Evolutionary conservation across 2,329 filamentous ascomycete genomes (phyloP), one percentile per base, ranked within the genome.

Genomic region (Leptodontidium sp.): DNA sequence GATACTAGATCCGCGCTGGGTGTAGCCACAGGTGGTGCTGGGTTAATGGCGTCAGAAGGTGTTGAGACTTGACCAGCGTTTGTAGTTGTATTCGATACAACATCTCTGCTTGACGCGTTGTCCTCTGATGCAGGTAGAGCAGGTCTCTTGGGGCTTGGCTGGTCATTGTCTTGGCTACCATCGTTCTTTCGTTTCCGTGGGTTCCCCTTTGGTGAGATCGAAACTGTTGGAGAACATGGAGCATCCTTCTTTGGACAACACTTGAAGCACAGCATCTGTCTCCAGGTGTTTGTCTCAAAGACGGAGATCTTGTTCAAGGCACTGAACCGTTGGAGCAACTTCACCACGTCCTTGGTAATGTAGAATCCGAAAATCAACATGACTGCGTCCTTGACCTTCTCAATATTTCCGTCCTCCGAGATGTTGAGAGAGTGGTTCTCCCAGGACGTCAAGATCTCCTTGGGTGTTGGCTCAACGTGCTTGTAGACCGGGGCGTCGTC

Each of bases 201-300:
- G 26, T 55, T 55, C 29, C 17, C 52, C 52, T 32, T 55, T 12
- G 2, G 15, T n/a, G 52, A 55, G 5, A 35, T 35, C 2, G 15
- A 26, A 35, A 14, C 12, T 15, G 14, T 14, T 17, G 29, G 26
- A n/a, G 26, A 55, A 3, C 15, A 6, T 17, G 29, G 15, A 55
- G 15, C 7, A 8, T 55, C 17, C 26, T 55, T 55, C 52, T n/a
- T 35, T 35, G 52, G 52, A 35, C 52, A 55, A n/a, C 52, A 55
- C 29, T 55, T 55, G 29, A 55, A 55, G 29, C 52, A 35, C 14
- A 55, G 17, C 52, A 55, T 35, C 52, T 55, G 52, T 35, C 52
- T 35, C 52, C 52, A 55, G 4, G 52, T 55, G 17, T 35, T 55
- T 35, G 52, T 55, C 11, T 55, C 52, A 26, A 55, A 55, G 5